These are phyloP conservation scores for Setaria italica DNA, from an alignment of 202 grass and related monocot genomes.

Conservation along the genomic window DNA sequence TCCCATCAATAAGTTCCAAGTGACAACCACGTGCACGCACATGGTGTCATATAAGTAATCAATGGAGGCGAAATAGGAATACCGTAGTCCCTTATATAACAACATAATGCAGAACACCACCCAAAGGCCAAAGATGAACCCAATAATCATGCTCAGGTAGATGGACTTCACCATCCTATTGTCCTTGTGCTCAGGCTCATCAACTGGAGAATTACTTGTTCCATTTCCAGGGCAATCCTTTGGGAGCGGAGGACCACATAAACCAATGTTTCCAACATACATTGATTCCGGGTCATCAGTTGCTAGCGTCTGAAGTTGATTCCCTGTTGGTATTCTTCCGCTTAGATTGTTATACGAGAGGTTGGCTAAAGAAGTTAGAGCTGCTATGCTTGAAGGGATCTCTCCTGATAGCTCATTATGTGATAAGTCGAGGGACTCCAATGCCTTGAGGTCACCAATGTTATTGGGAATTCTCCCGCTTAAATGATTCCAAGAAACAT, in stretches of 20 bases:
- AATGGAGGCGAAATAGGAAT: background rate
- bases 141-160: background rate
- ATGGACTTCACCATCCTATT: background rate
- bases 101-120: background rate
- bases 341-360: slow-evolving; percentile 50
- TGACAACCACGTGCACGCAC: background rate
- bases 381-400: no score
- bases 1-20: background rate
- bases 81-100: background rate
- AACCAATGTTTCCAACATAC: slow-evolving; percentile 26
- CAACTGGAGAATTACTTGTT: background rate
- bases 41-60: background rate
- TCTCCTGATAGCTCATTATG: no score
- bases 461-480: no score
- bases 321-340: slow-evolving; percentile 36
- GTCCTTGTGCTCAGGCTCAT: background rate
- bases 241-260: slow-evolving; percentile 34
- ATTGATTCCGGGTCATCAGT: background rate
- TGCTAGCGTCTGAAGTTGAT: slow-evolving; percentile 34
- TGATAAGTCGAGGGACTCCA: no score
- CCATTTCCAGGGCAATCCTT: slow-evolving; percentile 15
- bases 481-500: no score
- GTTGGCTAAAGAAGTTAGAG: no score
- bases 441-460: no score
- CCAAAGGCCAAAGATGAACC: background rate